Evolutionary conservation across 1,284 basidiomycete species (phyloP).

Genomic region (Ganoderma leucocontextum): DNA sequence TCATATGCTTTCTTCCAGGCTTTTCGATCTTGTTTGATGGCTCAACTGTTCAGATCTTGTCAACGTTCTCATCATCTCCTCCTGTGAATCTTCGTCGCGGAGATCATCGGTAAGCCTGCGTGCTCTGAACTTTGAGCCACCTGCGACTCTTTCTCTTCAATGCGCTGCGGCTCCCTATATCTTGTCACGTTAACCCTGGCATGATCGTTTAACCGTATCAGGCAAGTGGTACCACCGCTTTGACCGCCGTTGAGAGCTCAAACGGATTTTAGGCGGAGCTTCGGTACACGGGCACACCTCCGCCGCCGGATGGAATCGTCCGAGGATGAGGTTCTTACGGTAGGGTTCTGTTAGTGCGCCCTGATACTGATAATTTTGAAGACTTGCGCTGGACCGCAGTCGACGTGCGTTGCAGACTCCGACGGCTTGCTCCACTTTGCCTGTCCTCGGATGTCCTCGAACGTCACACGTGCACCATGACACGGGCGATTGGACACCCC

Average conservation of each 20-base stretch:
- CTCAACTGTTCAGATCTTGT: background rate
- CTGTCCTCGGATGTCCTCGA: background rate
- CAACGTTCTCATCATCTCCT: background rate
- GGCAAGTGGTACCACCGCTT: background rate
- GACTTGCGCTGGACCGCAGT: background rate
- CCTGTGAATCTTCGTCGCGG: background rate
- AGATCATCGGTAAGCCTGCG: background rate
- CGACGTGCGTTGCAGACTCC: background rate
- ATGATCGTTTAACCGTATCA: background rate
- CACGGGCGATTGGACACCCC: background rate
- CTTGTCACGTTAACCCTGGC: slow-evolving; percentile 2
- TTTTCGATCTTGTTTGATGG: background rate
- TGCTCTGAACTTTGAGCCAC: background rate
- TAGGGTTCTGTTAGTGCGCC: background rate
- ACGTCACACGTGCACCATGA: background rate
- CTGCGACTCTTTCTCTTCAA: background rate
- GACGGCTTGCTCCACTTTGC: background rate
- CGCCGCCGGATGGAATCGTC: background rate
- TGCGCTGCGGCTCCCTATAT: background rate
- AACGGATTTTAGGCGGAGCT: background rate
- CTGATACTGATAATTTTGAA: background rate
- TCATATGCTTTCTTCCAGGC: background rate
- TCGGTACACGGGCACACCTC: background rate
- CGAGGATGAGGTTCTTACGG: background rate
- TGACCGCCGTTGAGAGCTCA: background rate